These are phyloP conservation scores for Lodderomyces pseudojiufengensis DNA, from an alignment of 1,139 yeast species.

Conservation along the genomic window DNA sequence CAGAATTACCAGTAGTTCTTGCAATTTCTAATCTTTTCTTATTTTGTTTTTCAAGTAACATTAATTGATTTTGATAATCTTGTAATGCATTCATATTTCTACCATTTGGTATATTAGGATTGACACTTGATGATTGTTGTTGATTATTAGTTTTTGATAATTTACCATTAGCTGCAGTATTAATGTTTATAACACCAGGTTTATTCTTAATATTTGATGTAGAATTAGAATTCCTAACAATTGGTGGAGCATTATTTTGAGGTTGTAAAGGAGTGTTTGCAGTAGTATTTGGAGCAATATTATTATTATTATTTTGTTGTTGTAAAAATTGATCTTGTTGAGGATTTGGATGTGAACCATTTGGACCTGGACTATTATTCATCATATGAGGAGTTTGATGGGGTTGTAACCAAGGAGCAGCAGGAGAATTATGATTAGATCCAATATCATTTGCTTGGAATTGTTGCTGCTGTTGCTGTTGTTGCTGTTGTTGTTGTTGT, in stretches of 20 bases:
- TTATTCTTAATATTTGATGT: background rate
- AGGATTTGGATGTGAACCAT: constrained; percentile 13
- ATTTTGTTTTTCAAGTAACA: constrained; percentile 69
- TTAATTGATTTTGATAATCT: constrained; percentile 73
- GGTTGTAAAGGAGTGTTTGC: background rate
- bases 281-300: no score
- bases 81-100: constrained; percentile 48
- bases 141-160: constrained; percentile 2
- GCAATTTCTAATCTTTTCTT: constrained; percentile 58
- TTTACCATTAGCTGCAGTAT: constrained; percentile 1
- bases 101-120: constrained; percentile 7
- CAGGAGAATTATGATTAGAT: constrained; percentile 18
- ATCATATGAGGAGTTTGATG: constrained; percentile 20
- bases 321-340: constrained; percentile 15
- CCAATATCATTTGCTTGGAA: constrained; percentile 16
- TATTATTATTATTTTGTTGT: constrained; percentile 1
- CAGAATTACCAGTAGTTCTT: constrained; percentile 22
- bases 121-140: background rate
- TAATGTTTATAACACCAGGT: background rate
- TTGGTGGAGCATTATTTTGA: constrained; percentile 2
- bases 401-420: constrained; percentile 16
- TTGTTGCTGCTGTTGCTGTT: constrained; percentile 2
- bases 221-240: background rate
- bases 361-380: constrained; percentile 9
- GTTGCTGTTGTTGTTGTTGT: constrained; percentile 22